Evolutionary conservation across 78 protist genomes (phyloP).

Genomic region (Guillardia theta): DNA sequence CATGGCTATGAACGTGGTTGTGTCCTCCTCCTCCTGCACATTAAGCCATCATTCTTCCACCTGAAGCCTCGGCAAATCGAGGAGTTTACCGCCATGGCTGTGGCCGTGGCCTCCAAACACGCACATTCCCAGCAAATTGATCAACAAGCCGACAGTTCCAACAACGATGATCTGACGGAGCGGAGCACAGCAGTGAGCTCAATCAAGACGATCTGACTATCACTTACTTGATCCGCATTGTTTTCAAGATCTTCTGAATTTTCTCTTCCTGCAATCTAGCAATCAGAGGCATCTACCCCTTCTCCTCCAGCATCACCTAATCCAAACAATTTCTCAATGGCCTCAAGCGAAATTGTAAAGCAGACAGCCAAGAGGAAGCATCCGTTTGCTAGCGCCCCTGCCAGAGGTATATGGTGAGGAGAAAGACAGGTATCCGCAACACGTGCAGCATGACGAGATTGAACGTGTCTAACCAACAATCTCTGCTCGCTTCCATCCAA

Average conservation of each 20-base stretch:
- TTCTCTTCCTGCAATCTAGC: no score
- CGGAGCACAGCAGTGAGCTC: no score
- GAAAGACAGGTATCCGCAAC: no score
- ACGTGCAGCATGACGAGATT: no score
- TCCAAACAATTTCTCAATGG: neutral
- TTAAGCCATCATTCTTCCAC: neutral
- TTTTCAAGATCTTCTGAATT: neutral
- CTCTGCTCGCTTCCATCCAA: conserved; percentile 33
- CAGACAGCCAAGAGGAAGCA: conserved; percentile 21
- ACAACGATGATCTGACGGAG: neutral
- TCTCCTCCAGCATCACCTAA: neutral
- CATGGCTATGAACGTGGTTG: neutral
- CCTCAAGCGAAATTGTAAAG: conserved; percentile 13
- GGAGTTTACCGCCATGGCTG: neutral
- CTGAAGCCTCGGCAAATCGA: neutral
- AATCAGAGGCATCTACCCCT: neutral
- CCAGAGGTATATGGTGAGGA: no score
- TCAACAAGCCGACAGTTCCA: neutral
- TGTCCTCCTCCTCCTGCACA: neutral
- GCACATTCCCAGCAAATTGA: neutral
- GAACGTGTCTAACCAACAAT: no score
- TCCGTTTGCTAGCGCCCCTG: neutral
- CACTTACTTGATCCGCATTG: neutral
- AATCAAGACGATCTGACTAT: no score
- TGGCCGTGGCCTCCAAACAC: conserved; percentile 34